phyloP scores from a whole-genome alignment of 2,329 filamentous ascomycete species.

The Hypoxylon sp. region DNA sequence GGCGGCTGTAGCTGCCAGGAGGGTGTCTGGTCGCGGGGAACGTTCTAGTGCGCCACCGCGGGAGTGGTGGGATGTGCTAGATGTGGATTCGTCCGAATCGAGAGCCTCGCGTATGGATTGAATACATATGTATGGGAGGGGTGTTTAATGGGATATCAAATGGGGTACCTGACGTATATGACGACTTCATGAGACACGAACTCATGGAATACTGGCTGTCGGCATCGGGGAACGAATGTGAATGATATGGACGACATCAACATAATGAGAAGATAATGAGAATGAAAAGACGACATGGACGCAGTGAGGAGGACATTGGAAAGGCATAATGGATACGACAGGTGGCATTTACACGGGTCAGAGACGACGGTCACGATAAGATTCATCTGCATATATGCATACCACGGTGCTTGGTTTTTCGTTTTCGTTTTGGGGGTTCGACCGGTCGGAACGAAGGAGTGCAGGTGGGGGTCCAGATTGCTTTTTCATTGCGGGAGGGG shows the following conservation, averaged over 20 bases:
- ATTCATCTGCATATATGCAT: constrained; percentile 39
- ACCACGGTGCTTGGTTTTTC: constrained; percentile 21
- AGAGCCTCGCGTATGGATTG: not conserved
- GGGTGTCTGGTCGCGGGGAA: constrained; percentile 13
- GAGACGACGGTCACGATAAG: constrained; percentile 29
- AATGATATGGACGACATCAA: constrained; percentile 1
- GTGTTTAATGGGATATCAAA: not conserved
- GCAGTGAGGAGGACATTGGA: not conserved
- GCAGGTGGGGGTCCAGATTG: constrained; percentile 20
- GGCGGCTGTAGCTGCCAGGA: constrained; percentile 37
- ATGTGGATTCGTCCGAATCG: constrained; percentile 39
- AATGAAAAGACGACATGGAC: not conserved
- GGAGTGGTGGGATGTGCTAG: constrained; percentile 60
- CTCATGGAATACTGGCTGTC: not conserved
- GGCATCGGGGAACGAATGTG: constrained; percentile 6
- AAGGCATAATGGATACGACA: constrained; percentile 4
- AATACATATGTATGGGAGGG: not conserved
- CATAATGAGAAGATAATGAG: constrained; percentile 5
- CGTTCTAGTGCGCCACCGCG: constrained; percentile 31
- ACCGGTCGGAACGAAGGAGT: constrained; percentile 9
- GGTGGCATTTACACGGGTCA: constrained; percentile 23
- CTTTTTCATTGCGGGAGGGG: constrained; percentile 19
- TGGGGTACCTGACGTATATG: not conserved
- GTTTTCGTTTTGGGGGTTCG: constrained; percentile 3
- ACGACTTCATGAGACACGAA: constrained; percentile 3